Evolutionary conservation across 129 eudicot species (phyloP).

Genomic region (Kitagawia praeruptora): DNA sequence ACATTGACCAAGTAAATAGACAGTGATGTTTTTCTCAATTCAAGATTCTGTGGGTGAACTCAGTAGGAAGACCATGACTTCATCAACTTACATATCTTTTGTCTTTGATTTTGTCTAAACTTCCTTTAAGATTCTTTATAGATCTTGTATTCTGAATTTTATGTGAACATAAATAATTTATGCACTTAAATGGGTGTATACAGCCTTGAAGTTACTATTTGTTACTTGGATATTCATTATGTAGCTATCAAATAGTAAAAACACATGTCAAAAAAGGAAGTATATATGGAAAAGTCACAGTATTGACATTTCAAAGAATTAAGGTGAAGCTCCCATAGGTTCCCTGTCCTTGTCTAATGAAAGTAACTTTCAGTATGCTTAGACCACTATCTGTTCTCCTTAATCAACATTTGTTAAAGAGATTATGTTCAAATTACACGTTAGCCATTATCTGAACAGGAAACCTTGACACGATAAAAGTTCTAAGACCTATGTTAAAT

Average conservation of each 20-base stretch:
- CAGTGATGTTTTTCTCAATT: conserved; percentile 5
- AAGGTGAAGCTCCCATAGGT: conserved; percentile 1
- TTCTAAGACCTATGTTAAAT: too few species aligned
- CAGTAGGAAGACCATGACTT: conserved; percentile 5
- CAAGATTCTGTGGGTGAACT: background rate
- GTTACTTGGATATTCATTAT: background rate
- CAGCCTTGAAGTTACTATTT: background rate
- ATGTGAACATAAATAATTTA: background rate
- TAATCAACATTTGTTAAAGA: background rate
- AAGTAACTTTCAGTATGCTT: background rate
- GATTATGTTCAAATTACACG: background rate
- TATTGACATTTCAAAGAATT: conserved; percentile 6
- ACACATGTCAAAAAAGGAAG: conserved; percentile 2
- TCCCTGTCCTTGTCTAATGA: background rate
- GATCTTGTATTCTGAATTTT: background rate
- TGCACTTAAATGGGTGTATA: background rate
- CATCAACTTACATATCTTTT: background rate
- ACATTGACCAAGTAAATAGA: conserved; percentile 6
- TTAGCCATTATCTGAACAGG: background rate
- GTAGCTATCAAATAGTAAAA: background rate
- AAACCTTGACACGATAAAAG: too few species aligned
- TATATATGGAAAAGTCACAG: background rate
- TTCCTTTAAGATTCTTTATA: background rate
- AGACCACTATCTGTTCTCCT: background rate
- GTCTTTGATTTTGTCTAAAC: background rate